Conservation (phyloP, 768 basidiomycete genomes). For the Termitomyces sp. region DNA sequence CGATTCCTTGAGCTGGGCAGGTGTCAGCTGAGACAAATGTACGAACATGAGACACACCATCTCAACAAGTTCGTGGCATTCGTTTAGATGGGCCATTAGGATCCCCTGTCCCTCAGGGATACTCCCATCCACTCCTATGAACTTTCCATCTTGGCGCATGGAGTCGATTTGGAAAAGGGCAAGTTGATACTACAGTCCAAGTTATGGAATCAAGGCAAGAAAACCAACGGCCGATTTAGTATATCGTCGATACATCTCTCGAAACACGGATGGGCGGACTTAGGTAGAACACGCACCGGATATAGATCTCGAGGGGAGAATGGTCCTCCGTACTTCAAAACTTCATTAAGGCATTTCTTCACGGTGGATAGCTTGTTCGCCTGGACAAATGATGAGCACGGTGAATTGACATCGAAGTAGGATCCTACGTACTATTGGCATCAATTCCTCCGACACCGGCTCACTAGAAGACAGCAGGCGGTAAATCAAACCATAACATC, state of each 20-base stretch:
- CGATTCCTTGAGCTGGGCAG: slow-evolving; percentile 66
- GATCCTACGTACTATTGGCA: slow-evolving; percentile 70
- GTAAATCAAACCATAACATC: slow-evolving; percentile 97
- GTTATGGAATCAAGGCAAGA: background rate
- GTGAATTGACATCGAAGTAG: background rate
- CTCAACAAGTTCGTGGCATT: slow-evolving; percentile 93
- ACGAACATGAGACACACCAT: slow-evolving; percentile 54
- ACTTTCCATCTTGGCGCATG: slow-evolving; percentile 90
- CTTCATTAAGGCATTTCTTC: slow-evolving; percentile 96
- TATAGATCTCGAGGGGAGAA: slow-evolving; percentile 91
- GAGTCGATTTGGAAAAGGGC: slow-evolving; percentile 95
- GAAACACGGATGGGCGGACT: background rate
- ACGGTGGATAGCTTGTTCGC: slow-evolving; percentile 96
- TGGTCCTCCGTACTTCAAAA: slow-evolving; percentile 91
- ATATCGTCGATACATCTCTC: background rate
- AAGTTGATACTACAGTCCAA: slow-evolving; percentile 71
- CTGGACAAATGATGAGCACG: slow-evolving; percentile 33
- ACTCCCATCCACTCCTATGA: slow-evolving; percentile 80
- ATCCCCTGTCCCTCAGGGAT: slow-evolving; percentile 97
- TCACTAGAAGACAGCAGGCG: slow-evolving; percentile 90
- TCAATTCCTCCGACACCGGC: slow-evolving; percentile 96
- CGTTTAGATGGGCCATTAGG: slow-evolving; percentile 91
- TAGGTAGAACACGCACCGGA: slow-evolving; percentile 56
- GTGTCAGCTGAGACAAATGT: background rate
- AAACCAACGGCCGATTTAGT: background rate